Conservation (phyloP, 2,329 filamentous ascomycete species). For the Penicillium janthinellum region DNA sequence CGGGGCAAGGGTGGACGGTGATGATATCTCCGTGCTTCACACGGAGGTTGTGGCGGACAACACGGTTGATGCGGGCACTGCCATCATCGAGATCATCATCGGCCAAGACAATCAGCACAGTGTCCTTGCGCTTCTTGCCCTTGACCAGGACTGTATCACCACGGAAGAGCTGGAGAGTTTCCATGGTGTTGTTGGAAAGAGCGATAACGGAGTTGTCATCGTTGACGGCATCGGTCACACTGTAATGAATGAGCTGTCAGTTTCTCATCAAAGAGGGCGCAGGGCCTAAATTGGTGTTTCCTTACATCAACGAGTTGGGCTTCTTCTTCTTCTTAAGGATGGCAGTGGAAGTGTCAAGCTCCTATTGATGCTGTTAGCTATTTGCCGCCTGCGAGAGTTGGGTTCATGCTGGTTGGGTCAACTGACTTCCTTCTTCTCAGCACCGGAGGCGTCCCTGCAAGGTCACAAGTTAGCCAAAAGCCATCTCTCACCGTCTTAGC, state of each 20-base stretch:
- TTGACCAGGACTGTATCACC: slow-evolving; percentile 97
- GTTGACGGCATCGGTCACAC: slow-evolving; percentile 96
- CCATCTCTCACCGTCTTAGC: slow-evolving; percentile 17
- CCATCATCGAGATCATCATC: slow-evolving; percentile 98
- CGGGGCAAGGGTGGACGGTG: slow-evolving; percentile 94
- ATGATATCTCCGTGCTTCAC: slow-evolving; percentile 99
- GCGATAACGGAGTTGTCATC: slow-evolving; percentile 99
- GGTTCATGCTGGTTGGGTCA: slow-evolving; percentile 7
- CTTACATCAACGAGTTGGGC: slow-evolving; percentile 96
- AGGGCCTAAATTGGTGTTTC: slow-evolving; percentile 14
- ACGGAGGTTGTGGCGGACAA: slow-evolving; percentile 95
- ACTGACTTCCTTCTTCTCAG: slow-evolving; percentile 77
- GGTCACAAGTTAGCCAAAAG: slow-evolving; percentile 43
- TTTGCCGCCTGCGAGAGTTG: slow-evolving; percentile 35
- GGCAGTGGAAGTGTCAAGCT: slow-evolving; percentile 89
- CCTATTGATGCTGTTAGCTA: slow-evolving; percentile 51
- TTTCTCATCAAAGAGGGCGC: slow-evolving; percentile 13
- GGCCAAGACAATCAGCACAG: slow-evolving; percentile 92
- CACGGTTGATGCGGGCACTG: slow-evolving; percentile 95
- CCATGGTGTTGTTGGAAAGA: slow-evolving; percentile 98
- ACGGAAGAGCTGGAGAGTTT: slow-evolving; percentile 95
- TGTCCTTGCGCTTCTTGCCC: slow-evolving; percentile 99
- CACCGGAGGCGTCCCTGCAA: slow-evolving; percentile 80
- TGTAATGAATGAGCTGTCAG: slow-evolving; percentile 44
- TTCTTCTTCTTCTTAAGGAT: slow-evolving; percentile 99